A percentile compares a stretch with the other conserved stretches of the same genome.
These are phyloP conservation scores for Dioszegia hungarica DNA, from an alignment of 768 basidiomycete genomes.

Conservation along the genomic window DNA sequence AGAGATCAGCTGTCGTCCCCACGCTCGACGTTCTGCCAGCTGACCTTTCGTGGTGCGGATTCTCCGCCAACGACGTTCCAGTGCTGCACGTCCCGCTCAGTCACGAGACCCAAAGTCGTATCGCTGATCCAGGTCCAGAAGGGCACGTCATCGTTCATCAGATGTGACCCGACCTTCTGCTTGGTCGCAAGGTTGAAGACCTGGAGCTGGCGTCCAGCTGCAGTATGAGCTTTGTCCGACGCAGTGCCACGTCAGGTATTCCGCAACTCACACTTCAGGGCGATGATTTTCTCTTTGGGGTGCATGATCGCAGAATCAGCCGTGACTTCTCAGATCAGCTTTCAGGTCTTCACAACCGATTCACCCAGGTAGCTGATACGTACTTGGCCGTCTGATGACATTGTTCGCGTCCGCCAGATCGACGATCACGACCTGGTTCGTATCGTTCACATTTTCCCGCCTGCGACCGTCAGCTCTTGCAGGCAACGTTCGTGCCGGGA, in stretches of 20 bases:
- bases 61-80: conserved; percentile 60
- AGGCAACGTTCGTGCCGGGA: background rate
- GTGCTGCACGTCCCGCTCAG: conserved; percentile 86
- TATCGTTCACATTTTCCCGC: conserved; percentile 88
- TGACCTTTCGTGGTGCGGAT: conserved; percentile 44
- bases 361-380: conserved; percentile 16
- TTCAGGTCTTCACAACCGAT: background rate
- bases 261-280: conserved; percentile 74
- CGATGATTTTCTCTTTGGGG: conserved; percentile 90
- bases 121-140: conserved; percentile 99
- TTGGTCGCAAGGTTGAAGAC: conserved; percentile 98
- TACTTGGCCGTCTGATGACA: conserved; percentile 56
- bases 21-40: conserved; percentile 37
- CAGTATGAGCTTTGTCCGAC: background rate
- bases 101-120: conserved; percentile 87
- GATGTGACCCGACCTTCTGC: conserved; percentile 93
- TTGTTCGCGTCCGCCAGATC: conserved; percentile 97
- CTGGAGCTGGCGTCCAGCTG: conserved; percentile 90
- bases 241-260: background rate
- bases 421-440: conserved; percentile 97
- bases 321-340: conserved; percentile 57
- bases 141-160: conserved; percentile 85
- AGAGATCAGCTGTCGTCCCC: conserved; percentile 54
- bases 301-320: conserved; percentile 99
- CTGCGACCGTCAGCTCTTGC: conserved; percentile 15